Conservation (phyloP, 176 grass and related monocot species). For the Carex myosuroides region DNA sequence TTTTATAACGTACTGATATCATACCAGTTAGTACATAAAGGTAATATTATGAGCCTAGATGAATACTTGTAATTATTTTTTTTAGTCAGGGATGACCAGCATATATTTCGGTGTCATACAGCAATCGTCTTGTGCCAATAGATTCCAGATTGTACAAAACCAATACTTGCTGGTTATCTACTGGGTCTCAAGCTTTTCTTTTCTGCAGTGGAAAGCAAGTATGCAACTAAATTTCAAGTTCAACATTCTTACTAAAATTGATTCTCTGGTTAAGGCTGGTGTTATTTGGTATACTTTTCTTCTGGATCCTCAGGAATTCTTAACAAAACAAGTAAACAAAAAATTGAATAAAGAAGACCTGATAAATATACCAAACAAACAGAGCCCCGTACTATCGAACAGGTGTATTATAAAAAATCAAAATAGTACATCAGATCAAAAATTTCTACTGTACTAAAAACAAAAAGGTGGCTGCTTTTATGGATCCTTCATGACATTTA, state of each 20-base stretch:
- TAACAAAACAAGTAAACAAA: background rate
- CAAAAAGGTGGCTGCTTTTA: background rate
- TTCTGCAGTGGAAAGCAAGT: background rate
- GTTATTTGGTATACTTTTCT: background rate
- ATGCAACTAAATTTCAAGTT: background rate
- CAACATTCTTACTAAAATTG: background rate
- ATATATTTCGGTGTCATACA: background rate
- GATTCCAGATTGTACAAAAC: background rate
- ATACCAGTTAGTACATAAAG: background rate
- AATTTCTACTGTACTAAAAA: background rate
- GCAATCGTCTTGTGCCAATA: background rate
- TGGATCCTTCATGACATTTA: background rate
- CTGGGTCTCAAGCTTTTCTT: background rate
- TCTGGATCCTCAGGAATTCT: background rate
- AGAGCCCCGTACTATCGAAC: background rate
- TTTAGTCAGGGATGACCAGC: background rate
- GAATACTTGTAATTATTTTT: background rate
- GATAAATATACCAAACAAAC: background rate
- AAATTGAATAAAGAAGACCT: background rate
- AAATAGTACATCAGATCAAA: background rate
- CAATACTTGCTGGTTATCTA: background rate
- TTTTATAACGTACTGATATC: background rate
- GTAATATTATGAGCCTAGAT: background rate
- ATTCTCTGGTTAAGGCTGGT: background rate
- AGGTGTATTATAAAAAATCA: background rate